Conservation (phyloP, 345 rosid genomes). For the Viola odorata region DNA sequence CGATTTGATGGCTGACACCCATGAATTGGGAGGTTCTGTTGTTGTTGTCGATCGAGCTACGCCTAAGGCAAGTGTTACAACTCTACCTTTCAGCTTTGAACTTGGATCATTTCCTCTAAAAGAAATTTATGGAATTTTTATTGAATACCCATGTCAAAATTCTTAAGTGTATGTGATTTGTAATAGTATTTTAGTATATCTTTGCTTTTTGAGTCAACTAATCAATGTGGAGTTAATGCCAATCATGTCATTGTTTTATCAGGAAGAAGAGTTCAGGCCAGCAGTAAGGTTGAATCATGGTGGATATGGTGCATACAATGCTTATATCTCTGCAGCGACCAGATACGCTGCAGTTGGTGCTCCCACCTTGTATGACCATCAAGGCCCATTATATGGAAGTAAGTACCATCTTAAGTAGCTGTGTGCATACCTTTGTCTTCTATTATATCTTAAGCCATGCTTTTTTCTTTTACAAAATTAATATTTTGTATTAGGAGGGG, state of each 20-base stretch:
- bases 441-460: not conserved
- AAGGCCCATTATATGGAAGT: slow-evolving; percentile 76
- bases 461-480: not conserved
- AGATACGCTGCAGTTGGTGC: slow-evolving; percentile 94
- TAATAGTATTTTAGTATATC: not conserved
- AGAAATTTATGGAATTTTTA: not conserved
- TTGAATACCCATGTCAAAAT: not conserved
- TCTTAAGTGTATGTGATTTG: not conserved
- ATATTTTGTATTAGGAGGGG: slow-evolving; percentile 47
- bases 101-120: not conserved
- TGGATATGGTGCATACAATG: slow-evolving; percentile 98
- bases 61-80: slow-evolving; percentile 56
- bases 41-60: slow-evolving; percentile 97
- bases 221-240: slow-evolving; percentile 3
- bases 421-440: not conserved
- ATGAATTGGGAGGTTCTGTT: slow-evolving; percentile 85
- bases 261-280: slow-evolving; percentile 90
- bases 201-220: not conserved
- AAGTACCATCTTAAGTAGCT: slow-evolving; percentile 24
- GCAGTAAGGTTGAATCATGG: slow-evolving; percentile 53
- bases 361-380: slow-evolving; percentile 92
- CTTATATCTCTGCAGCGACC: slow-evolving; percentile 94
- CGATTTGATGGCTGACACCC: slow-evolving; percentile 77
- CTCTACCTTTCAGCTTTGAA: not conserved
- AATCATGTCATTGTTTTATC: slow-evolving; percentile 10